Percentiles rank a stretch among this genome's conserved stretches.
Evolutionary conservation across 2,329 filamentous ascomycete genomes (phyloP).

Genomic region (Emmonsiellopsis sp.): DNA sequence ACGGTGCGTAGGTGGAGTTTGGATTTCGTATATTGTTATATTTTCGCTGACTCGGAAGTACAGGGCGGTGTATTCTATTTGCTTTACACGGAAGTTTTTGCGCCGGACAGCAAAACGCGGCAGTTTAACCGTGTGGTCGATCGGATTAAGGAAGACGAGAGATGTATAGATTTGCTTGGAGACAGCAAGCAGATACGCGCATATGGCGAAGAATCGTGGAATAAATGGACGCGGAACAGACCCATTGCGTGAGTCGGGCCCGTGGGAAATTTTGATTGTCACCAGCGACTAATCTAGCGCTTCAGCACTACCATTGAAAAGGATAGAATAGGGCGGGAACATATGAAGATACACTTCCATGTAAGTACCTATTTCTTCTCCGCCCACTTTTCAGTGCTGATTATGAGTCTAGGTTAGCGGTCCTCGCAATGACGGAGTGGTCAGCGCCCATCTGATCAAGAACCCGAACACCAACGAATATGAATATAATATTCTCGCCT

Average conservation of each 20-base stretch:
- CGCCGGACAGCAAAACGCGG: conserved; percentile 71
- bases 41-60: conserved; percentile 22
- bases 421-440: conserved; percentile 61
- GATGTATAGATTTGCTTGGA: conserved; percentile 65
- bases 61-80: conserved; percentile 70
- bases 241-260: conserved; percentile 40
- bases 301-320: conserved; percentile 55
- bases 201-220: conserved; percentile 70
- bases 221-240: conserved; percentile 65
- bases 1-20: conserved; percentile 48
- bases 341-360: conserved; percentile 78
- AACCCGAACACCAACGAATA: conserved; percentile 55
- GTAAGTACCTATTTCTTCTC: conserved; percentile 35
- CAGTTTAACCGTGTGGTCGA: conserved; percentile 83
- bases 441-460: conserved; percentile 69
- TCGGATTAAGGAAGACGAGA: conserved; percentile 61
- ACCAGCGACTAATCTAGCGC: conserved; percentile 19
- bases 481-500: conserved; percentile 67
- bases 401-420: conserved; percentile 57
- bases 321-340: conserved; percentile 66
- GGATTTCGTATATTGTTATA: conserved; percentile 4
- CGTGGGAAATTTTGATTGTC: background rate
- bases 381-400: background rate
- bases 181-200: conserved; percentile 66
- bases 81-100: conserved; percentile 74